Conservation (phyloP, 371 early-diverging fungal genomes). For the Lichtheimia ornata region DNA sequence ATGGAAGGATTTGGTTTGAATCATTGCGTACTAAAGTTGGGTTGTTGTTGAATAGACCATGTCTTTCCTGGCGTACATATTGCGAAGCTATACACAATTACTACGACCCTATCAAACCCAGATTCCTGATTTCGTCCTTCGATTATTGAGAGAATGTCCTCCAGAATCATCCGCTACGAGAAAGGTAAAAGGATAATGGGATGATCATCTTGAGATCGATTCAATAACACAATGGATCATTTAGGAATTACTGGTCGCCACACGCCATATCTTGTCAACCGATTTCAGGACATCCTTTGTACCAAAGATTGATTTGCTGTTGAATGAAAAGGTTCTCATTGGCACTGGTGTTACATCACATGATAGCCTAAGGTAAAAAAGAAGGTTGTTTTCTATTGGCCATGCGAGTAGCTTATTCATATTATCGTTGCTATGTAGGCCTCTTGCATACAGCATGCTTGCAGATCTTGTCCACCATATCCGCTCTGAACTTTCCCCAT, state of each 20-base stretch:
- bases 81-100: slow-evolving; percentile 73
- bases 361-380: slow-evolving; percentile 77
- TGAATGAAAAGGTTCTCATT: slow-evolving; percentile 90
- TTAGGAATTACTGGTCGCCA: slow-evolving; percentile 91
- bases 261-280: slow-evolving; percentile 91
- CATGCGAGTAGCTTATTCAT: background rate
- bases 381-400: background rate
- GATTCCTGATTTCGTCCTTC: slow-evolving; percentile 88
- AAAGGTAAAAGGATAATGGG: slow-evolving; percentile 62
- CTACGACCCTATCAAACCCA: slow-evolving; percentile 76
- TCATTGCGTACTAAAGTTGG: background rate
- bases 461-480: slow-evolving; percentile 96
- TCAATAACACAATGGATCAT: too few relatives aligned
- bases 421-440: slow-evolving; percentile 44
- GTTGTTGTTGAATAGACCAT: slow-evolving; percentile 66
- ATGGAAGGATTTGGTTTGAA: background rate
- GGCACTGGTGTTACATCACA: slow-evolving; percentile 92
- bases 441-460: slow-evolving; percentile 91
- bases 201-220: background rate
- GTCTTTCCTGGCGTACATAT: slow-evolving; percentile 94
- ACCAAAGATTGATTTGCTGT: slow-evolving; percentile 81
- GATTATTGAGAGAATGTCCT: slow-evolving; percentile 90
- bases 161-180: slow-evolving; percentile 91
- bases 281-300: slow-evolving; percentile 89
- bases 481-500: slow-evolving; percentile 77